Evolutionary conservation across 2,329 filamentous ascomycete species (phyloP).

Genomic region (Fusarium pseudoanthophilum): DNA sequence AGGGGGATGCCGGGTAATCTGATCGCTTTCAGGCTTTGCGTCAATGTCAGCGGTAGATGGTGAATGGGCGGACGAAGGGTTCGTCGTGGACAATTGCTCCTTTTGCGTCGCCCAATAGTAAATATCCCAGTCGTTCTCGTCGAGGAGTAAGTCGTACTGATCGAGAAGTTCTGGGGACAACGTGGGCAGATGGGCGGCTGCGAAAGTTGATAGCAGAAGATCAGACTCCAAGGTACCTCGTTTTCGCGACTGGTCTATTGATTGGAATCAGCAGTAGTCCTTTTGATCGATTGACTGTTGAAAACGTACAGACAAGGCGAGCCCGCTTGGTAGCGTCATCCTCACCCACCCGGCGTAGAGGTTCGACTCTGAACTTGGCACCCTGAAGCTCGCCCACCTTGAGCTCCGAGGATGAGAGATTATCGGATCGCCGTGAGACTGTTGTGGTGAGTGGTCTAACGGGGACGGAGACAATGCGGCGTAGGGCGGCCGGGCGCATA

Average conservation of each 20-base stretch:
- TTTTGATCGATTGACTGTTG: neutral
- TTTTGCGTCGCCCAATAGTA: slow-evolving; percentile 99
- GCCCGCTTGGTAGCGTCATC: slow-evolving; percentile 88
- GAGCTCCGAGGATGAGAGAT: slow-evolving; percentile 63
- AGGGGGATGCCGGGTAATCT: slow-evolving; percentile 51
- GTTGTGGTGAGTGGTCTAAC: slow-evolving; percentile 39
- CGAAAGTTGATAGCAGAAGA: slow-evolving; percentile 95
- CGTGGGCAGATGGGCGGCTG: slow-evolving; percentile 76
- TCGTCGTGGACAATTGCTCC: slow-evolving; percentile 58
- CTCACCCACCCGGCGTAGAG: slow-evolving; percentile 85
- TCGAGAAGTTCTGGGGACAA: slow-evolving; percentile 80
- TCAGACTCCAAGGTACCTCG: slow-evolving; percentile 95
- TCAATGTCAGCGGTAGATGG: slow-evolving; percentile 25
- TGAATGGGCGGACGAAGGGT: slow-evolving; percentile 45
- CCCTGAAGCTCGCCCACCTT: slow-evolving; percentile 89
- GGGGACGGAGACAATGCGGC: slow-evolving; percentile 34
- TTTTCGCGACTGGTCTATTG: slow-evolving; percentile 88
- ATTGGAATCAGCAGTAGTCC: neutral
- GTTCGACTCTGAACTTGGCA: slow-evolving; percentile 87
- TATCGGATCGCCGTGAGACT: slow-evolving; percentile 30
- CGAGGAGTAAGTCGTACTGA: slow-evolving; percentile 91
- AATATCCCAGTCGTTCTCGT: slow-evolving; percentile 99
- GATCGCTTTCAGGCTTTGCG: slow-evolving; percentile 43
- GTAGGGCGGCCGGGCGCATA: slow-evolving; percentile 32
- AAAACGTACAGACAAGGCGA: slow-evolving; percentile 73